Percentiles rank a stretch among this genome's conserved stretches.
Conservation (phyloP, 768 basidiomycete genomes). For the Tylopilus sp. region DNA sequence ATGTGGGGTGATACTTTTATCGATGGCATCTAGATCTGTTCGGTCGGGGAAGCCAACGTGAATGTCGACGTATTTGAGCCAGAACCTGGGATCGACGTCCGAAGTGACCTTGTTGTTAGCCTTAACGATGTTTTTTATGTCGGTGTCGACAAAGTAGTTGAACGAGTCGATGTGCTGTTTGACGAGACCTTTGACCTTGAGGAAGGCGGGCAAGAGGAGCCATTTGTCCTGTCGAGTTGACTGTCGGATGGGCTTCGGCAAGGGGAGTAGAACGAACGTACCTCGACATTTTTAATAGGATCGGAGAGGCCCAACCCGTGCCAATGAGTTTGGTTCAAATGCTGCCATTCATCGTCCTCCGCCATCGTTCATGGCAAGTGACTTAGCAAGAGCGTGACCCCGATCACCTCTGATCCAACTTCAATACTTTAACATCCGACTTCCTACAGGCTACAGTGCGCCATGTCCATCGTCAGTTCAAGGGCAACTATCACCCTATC, state of each 20-base stretch:
- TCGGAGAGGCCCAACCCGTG: constrained; percentile 80
- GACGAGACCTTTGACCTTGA: constrained; percentile 96
- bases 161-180: constrained; percentile 99
- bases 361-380: background rate
- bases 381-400: background rate
- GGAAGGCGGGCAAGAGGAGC: constrained; percentile 92
- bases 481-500: too few species aligned
- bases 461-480: too few species aligned
- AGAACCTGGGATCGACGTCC: constrained; percentile 95
- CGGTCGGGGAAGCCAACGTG: constrained; percentile 89
- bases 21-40: constrained; percentile 74
- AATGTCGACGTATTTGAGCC: constrained; percentile 95
- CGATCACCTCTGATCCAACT: too few species aligned
- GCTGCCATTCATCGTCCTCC: constrained; percentile 55
- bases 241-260: constrained; percentile 1
- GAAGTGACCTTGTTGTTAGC: constrained; percentile 93
- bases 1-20: constrained; percentile 89
- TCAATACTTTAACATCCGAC: too few species aligned
- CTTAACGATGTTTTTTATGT: constrained; percentile 94
- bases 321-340: constrained; percentile 56
- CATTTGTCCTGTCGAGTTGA: constrained; percentile 81
- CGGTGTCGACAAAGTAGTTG: constrained; percentile 97
- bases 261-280: constrained; percentile 34
- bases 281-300: constrained; percentile 88
- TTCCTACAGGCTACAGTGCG: too few species aligned